phyloP scores from a whole-genome alignment of 306 rosid genomes.

The Fragaria iinumae region DNA sequence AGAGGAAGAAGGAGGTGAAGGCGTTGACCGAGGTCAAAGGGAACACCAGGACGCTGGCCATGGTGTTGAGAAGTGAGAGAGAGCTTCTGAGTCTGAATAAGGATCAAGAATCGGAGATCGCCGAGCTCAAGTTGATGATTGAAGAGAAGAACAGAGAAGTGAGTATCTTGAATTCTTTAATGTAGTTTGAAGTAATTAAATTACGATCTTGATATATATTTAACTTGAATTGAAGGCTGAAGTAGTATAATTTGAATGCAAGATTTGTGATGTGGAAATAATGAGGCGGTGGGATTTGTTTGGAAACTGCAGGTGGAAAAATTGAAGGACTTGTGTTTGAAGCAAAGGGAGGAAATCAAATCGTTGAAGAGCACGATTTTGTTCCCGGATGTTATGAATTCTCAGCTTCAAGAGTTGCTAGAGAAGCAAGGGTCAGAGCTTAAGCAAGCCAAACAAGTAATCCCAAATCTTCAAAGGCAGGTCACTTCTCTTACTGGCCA shows the following conservation, averaged over 20 bases:
- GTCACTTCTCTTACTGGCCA: slow-evolving; percentile 97
- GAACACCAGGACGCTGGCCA: slow-evolving; percentile 85
- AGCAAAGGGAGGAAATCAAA: slow-evolving; percentile 92
- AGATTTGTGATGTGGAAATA: not conserved
- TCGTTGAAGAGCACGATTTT: slow-evolving; percentile 72
- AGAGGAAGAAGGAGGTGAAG: slow-evolving; percentile 54
- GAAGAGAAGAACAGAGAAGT: slow-evolving; percentile 79
- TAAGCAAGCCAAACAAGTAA: slow-evolving; percentile 82
- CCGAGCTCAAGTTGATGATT: slow-evolving; percentile 53
- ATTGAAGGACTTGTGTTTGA: slow-evolving; percentile 89
- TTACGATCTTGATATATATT: no score
- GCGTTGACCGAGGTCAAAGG: slow-evolving; percentile 90
- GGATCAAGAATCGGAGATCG: slow-evolving; percentile 61
- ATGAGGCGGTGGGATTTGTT: not conserved
- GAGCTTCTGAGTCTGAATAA: slow-evolving; percentile 72
- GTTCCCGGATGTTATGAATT: slow-evolving; percentile 81
- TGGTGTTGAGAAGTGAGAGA: slow-evolving; percentile 93
- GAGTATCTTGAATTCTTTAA: not conserved
- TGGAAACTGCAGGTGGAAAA: slow-evolving; percentile 72
- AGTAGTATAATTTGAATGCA: not conserved
- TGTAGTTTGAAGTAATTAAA: not conserved
- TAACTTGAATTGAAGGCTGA: no score
- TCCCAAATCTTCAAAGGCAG: slow-evolving; percentile 85
- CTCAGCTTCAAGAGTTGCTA: slow-evolving; percentile 70
- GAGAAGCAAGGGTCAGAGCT: slow-evolving; percentile 87